phyloP scores from a whole-genome alignment of 202 grass and related monocot genomes.

The Schoenoplectus tabernaemontani region DNA sequence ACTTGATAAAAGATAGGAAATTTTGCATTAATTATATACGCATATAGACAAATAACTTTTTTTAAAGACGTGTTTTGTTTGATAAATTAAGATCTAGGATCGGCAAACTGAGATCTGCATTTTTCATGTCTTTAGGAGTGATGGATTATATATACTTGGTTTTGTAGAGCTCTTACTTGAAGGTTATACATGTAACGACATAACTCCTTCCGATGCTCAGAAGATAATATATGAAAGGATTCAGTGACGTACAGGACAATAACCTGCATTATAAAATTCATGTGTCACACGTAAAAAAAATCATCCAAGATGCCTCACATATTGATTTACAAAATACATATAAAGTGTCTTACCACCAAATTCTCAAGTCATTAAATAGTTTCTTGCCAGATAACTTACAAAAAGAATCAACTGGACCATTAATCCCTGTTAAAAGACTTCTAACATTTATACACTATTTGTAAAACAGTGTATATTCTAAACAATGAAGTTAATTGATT shows the following conservation, averaged over 20 bases:
- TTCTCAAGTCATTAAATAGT: neutral
- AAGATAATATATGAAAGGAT: conserved; percentile 32
- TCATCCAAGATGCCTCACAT: neutral
- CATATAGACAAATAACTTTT: neutral
- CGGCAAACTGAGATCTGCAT: neutral
- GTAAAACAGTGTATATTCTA: too few relatives aligned
- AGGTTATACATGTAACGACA: conserved; percentile 48
- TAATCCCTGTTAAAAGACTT: too few relatives aligned
- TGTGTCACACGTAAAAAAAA: neutral
- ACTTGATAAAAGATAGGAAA: neutral
- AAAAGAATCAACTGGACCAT: neutral
- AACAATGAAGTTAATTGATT: neutral
- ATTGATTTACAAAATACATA: neutral
- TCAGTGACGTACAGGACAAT: conserved; percentile 61
- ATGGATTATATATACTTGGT: too few relatives aligned
- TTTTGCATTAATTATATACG: neutral
- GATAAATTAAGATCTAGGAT: neutral
- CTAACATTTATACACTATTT: too few relatives aligned
- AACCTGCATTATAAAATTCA: conserved; percentile 37
- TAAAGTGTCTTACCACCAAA: neutral
- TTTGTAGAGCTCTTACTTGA: conserved; percentile 36
- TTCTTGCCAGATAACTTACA: neutral
- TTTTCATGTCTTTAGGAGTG: neutral
- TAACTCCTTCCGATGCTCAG: conserved; percentile 50
- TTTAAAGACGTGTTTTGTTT: neutral